phyloP scores from a whole-genome alignment of 2,329 filamentous ascomycete species.

The Fusarium heterosporum region DNA sequence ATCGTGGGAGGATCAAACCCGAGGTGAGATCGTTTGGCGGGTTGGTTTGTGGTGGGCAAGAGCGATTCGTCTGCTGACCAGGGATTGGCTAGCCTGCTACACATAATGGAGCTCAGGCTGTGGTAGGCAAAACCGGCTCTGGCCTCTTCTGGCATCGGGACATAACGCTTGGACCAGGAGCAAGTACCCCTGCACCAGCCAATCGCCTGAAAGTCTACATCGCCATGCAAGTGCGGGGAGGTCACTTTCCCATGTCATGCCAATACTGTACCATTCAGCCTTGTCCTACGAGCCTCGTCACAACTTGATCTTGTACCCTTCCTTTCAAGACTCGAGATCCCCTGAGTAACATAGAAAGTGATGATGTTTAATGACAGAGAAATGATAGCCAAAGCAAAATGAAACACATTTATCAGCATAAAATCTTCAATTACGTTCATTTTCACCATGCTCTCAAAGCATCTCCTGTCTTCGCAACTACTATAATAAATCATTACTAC shows the following conservation, averaged over 20 bases:
- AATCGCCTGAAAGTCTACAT: conserved; percentile 34
- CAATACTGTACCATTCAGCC: conserved; percentile 24
- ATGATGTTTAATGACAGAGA: not conserved
- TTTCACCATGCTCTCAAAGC: conserved; percentile 20
- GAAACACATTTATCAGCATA: conserved; percentile 1
- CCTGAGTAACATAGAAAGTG: conserved; percentile 14
- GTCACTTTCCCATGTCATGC: conserved; percentile 34
- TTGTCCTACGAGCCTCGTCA: conserved; percentile 37
- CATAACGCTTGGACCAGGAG: conserved; percentile 36
- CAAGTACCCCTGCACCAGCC: conserved; percentile 32
- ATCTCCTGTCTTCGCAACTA: conserved; percentile 1
- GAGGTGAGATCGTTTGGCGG: conserved; percentile 38
- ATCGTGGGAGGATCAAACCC: conserved; percentile 36
- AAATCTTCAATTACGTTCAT: conserved; percentile 42
- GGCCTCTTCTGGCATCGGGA: conserved; percentile 23
- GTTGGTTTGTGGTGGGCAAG: conserved; percentile 40
- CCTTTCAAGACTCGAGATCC: conserved; percentile 24
- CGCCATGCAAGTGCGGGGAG: conserved; percentile 35
- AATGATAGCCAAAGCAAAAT: not conserved
- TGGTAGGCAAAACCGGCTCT: conserved; percentile 36
- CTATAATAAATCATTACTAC: conserved; percentile 45
- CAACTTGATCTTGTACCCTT: conserved; percentile 16
- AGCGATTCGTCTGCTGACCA: conserved; percentile 32
- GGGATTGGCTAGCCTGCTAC: conserved; percentile 35
- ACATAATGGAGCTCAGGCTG: conserved; percentile 31